Conservation (phyloP, 2,329 filamentous ascomycete species). For the Cercospora beticola region DNA sequence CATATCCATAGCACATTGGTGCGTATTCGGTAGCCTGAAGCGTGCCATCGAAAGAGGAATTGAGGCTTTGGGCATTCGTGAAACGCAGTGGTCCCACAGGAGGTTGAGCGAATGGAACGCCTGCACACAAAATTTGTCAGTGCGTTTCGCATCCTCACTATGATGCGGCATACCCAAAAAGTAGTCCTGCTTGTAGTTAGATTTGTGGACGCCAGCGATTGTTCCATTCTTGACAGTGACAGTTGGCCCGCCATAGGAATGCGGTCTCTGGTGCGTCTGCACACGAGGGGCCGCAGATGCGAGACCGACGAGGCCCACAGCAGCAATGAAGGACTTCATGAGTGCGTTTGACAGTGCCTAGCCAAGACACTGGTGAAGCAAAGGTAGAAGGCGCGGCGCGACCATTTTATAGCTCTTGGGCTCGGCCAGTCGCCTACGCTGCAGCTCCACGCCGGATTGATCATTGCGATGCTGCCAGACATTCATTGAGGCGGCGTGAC, state of each 20-base stretch:
- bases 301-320: conserved; percentile 14
- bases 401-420: conserved; percentile 14
- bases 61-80: conserved; percentile 37
- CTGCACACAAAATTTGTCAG: conserved; percentile 20
- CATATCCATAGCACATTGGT: conserved; percentile 45
- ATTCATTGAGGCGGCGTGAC: background rate
- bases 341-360: background rate
- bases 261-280: background rate
- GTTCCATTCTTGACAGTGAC: conserved; percentile 48
- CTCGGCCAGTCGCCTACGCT: background rate
- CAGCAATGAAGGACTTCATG: conserved; percentile 18
- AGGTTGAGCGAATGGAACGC: conserved; percentile 42
- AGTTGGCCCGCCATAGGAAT: conserved; percentile 29
- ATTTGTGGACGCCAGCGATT: conserved; percentile 40
- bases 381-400: background rate
- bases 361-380: background rate
- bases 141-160: background rate
- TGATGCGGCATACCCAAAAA: conserved; percentile 38
- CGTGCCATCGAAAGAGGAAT: conserved; percentile 42
- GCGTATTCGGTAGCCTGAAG: conserved; percentile 45
- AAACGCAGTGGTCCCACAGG: conserved; percentile 38
- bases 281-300: conserved; percentile 11
- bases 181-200: conserved; percentile 47
- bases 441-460: conserved; percentile 5
- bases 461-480: background rate